phyloP scores from a whole-genome alignment of 306 rosid genomes.

The Glycine latifolia region DNA sequence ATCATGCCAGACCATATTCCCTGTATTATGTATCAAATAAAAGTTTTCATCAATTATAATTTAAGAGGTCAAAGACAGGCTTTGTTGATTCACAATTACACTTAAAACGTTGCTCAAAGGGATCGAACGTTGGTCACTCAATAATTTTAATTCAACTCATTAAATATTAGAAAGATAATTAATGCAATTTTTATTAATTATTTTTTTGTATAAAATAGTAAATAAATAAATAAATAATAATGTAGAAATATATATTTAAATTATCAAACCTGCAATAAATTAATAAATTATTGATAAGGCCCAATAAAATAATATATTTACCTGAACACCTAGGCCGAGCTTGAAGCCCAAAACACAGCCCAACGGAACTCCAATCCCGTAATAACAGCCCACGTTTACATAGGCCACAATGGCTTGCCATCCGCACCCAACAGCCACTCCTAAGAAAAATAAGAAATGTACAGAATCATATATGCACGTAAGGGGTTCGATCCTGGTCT shows the following conservation, averaged over 20 bases:
- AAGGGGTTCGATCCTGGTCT: no score
- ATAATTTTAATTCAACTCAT: no score
- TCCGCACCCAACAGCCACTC: slow-evolving; percentile 89
- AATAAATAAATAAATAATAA: no score
- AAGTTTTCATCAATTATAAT: background rate
- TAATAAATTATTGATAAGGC: background rate
- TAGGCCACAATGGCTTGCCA: slow-evolving; percentile 84
- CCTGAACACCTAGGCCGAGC: slow-evolving; percentile 72
- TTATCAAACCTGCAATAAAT: no score
- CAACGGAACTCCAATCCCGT: slow-evolving; percentile 66
- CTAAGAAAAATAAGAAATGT: slow-evolving; percentile 28
- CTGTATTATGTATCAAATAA: slow-evolving; percentile 31
- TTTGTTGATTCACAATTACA: no score
- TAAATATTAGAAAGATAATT: no score
- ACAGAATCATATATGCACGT: no score
- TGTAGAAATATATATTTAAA: no score
- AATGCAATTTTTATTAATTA: no score
- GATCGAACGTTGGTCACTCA: no score
- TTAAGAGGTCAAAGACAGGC: background rate
- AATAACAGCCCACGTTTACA: slow-evolving; percentile 75
- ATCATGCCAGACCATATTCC: slow-evolving; percentile 94
- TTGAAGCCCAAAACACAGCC: slow-evolving; percentile 75
- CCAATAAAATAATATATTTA: background rate
- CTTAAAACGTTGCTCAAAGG: no score
- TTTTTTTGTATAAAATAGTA: no score